Percentiles rank a stretch among this genome's conserved stretches.
phyloP scores from a whole-genome alignment of 2,329 filamentous ascomycete genomes.

The Fusarium sp. region DNA sequence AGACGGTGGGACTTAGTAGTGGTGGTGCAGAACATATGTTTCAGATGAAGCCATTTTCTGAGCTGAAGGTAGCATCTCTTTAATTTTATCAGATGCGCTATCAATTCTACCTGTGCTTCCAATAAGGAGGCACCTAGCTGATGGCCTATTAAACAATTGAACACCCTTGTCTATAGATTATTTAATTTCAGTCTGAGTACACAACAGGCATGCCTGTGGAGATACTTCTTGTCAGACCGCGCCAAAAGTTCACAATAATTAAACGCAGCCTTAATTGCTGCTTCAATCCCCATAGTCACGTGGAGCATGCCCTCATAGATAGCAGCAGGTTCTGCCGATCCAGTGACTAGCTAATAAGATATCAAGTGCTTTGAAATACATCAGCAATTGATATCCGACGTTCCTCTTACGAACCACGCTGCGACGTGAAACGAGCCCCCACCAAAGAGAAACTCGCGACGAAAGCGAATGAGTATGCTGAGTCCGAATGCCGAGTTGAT shows the following conservation, averaged over 20 bases:
- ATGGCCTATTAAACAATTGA: rapidly evolving
- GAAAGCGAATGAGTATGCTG: too few relatives aligned
- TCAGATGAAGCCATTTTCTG: background rate
- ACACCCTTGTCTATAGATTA: background rate
- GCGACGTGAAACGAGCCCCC: background rate
- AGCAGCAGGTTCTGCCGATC: rapidly evolving
- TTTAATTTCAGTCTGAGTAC: rapidly evolving
- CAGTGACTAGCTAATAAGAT: background rate
- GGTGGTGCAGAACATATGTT: background rate
- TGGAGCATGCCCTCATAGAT: too few relatives aligned
- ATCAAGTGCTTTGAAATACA: too few relatives aligned
- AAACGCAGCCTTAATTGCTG: rapidly evolving
- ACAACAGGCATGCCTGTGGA: rapidly evolving
- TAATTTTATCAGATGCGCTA: background rate
- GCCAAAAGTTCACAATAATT: rapidly evolving
- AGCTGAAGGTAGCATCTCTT: background rate
- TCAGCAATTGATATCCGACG: rapidly evolving
- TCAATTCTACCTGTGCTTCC: rapidly evolving
- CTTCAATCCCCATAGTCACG: background rate
- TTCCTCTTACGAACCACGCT: background rate
- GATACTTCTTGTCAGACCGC: rapidly evolving
- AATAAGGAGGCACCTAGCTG: rapidly evolving
- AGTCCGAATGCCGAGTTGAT: background rate
- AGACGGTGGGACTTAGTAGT: background rate
- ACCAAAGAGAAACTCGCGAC: too few relatives aligned